phyloP scores from a whole-genome alignment of 2,329 filamentous ascomycete genomes.

The Xylariaceae sp. region DNA sequence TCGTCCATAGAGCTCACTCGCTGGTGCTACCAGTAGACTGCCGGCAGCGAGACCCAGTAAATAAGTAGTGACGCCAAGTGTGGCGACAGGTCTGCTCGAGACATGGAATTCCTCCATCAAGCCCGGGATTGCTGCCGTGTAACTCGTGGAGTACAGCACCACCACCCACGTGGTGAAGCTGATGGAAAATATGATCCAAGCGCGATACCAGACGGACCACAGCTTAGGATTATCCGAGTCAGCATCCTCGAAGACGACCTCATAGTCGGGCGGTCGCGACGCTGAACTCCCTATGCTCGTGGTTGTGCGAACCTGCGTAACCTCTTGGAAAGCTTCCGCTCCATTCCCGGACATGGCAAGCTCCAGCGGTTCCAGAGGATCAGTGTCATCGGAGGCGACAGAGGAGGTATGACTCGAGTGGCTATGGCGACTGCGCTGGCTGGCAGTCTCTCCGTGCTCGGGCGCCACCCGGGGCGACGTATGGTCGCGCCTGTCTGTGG shows the following conservation, averaged over 20 bases:
- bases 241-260: constrained; percentile 67
- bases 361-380: constrained; percentile 22
- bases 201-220: constrained; percentile 53
- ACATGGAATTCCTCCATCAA: constrained; percentile 64
- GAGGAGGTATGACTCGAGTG: constrained; percentile 17
- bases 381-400: constrained; percentile 21
- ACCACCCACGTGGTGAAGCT: constrained; percentile 44
- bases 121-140: constrained; percentile 67
- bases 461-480: constrained; percentile 8
- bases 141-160: constrained; percentile 75
- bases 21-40: constrained; percentile 67
- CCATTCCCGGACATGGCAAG: constrained; percentile 15
- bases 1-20: constrained; percentile 67
- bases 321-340: constrained; percentile 32
- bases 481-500: constrained; percentile 7
- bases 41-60: constrained; percentile 70
- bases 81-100: constrained; percentile 54
- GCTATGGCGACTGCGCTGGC: constrained; percentile 12
- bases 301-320: constrained; percentile 38
- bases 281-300: constrained; percentile 39
- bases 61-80: constrained; percentile 75
- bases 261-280: constrained; percentile 55
- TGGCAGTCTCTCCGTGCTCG: constrained; percentile 5
- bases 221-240: constrained; percentile 61
- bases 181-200: constrained; percentile 40